phyloP scores from a whole-genome alignment of 305 asterid genomes.

The Fraxinus sp. region DNA sequence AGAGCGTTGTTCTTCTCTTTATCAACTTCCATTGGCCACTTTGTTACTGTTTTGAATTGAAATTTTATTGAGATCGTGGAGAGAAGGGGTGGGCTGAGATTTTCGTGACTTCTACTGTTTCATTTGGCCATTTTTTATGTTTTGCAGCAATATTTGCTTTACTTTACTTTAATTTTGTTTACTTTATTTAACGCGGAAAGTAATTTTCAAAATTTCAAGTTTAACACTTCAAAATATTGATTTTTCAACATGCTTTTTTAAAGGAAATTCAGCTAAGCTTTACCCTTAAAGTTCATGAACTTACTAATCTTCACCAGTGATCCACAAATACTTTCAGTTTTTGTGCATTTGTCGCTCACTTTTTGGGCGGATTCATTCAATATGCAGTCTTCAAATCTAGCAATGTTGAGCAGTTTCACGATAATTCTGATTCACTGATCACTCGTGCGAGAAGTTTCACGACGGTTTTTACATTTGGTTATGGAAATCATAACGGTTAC shows the following conservation, averaged over 20 bases:
- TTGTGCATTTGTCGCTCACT: constrained; percentile 6
- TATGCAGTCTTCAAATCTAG: constrained; percentile 5
- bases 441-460: not conserved
- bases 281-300: not conserved
- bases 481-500: not conserved
- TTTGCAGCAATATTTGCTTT: not conserved
- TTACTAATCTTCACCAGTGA: not conserved
- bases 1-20: not conserved
- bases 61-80: constrained; percentile 1
- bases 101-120: constrained; percentile 16
- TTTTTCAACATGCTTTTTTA: not conserved
- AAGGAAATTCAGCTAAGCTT: constrained; percentile 1
- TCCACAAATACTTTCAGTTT: not conserved
- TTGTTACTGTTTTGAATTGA: constrained; percentile 11
- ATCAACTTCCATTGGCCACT: constrained; percentile 5
- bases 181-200: constrained; percentile 35
- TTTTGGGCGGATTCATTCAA: constrained; percentile 8
- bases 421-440: not conserved
- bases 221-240: constrained; percentile 12
- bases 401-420: not conserved
- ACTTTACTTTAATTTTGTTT: constrained; percentile 12
- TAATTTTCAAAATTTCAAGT: constrained; percentile 15
- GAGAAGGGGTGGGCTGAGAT: constrained; percentile 8
- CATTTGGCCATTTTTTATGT: constrained; percentile 8
- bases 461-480: not conserved